Evolutionary conservation across 1,284 basidiomycete species (phyloP).

Genomic region (Ceratobasidium sp.): DNA sequence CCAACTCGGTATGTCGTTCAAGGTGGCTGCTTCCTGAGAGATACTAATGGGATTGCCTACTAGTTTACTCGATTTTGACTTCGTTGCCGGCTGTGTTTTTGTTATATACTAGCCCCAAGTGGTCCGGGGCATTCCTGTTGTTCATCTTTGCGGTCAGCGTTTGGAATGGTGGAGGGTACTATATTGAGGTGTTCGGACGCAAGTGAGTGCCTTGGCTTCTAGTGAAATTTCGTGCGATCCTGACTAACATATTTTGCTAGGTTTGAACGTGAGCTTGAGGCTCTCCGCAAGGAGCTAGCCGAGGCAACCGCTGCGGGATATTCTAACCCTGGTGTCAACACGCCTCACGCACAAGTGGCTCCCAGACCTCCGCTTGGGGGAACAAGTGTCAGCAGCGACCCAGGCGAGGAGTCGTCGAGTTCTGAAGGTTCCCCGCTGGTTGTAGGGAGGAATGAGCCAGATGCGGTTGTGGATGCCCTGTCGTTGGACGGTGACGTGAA

Average conservation of each 20-base stretch:
- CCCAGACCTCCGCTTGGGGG: neutral
- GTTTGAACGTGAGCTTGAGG: conserved; percentile 91
- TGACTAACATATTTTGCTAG: conserved; percentile 58
- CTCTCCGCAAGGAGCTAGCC: conserved; percentile 86
- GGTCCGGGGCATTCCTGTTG: conserved; percentile 82
- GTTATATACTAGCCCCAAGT: conserved; percentile 80
- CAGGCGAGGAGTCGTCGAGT: conserved; percentile 35
- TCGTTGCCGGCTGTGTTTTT: conserved; percentile 88
- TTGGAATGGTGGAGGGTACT: conserved; percentile 89
- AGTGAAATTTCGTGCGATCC: conserved; percentile 3
- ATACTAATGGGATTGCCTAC: conserved; percentile 47
- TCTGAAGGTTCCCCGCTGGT: conserved; percentile 32
- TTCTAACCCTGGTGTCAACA: conserved; percentile 13
- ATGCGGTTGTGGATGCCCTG: conserved; percentile 21
- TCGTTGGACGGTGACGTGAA: conserved; percentile 21
- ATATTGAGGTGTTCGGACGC: conserved; percentile 95
- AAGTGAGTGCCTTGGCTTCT: conserved; percentile 72
- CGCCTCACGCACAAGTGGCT: conserved; percentile 13
- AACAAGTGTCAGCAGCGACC: conserved; percentile 30
- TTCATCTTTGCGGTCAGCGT: conserved; percentile 84
- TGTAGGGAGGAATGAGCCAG: conserved; percentile 19
- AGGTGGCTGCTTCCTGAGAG: neutral
- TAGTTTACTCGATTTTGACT: conserved; percentile 88
- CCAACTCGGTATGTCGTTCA: conserved; percentile 75
- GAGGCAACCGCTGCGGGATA: conserved; percentile 44